These are phyloP conservation scores for Paecilomyces dactylethromorphus DNA, from an alignment of 2,329 filamentous ascomycete genomes.

Conservation along the genomic window DNA sequence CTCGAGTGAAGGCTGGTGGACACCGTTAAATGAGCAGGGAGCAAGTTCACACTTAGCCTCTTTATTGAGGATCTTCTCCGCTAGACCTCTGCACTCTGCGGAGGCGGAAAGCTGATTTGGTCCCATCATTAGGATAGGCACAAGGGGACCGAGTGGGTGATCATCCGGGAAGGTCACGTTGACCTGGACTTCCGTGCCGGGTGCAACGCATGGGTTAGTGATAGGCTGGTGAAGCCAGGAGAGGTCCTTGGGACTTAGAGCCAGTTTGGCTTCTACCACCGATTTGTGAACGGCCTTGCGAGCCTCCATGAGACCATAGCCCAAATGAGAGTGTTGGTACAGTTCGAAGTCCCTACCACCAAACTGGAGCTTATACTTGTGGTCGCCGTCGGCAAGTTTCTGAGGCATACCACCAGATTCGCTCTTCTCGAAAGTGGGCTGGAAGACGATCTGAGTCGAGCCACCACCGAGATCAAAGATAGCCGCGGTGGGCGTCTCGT, in stretches of 20 bases:
- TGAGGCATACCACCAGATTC: conserved; percentile 74
- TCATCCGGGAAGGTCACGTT: conserved; percentile 62
- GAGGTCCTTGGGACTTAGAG: conserved; percentile 52
- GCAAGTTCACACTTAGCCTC: conserved; percentile 72
- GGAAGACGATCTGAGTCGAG: conserved; percentile 96
- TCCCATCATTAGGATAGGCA: conserved; percentile 81
- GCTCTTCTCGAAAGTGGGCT: conserved; percentile 79
- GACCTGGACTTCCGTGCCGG: conserved; percentile 68
- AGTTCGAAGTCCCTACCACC: conserved; percentile 85
- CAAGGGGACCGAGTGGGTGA: conserved; percentile 58
- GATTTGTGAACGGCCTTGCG: conserved; percentile 76
- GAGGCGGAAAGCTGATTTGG: conserved; percentile 62
- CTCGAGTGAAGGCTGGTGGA: conserved; percentile 84
- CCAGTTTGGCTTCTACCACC: conserved; percentile 66
- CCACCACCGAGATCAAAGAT: conserved; percentile 95
- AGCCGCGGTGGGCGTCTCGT: conserved; percentile 83
- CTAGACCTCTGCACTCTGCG: conserved; percentile 81
- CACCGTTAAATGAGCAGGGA: conserved; percentile 97
- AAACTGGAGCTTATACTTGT: conserved; percentile 90
- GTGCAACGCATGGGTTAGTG: conserved; percentile 77
- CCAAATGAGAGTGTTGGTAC: conserved; percentile 97
- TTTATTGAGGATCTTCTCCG: conserved; percentile 87
- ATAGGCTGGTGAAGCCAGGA: conserved; percentile 67
- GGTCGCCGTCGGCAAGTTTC: conserved; percentile 79
- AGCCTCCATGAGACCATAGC: conserved; percentile 93